phyloP scores from a whole-genome alignment of 148 eudicot genomes.

The Amaranthus palmeri region DNA sequence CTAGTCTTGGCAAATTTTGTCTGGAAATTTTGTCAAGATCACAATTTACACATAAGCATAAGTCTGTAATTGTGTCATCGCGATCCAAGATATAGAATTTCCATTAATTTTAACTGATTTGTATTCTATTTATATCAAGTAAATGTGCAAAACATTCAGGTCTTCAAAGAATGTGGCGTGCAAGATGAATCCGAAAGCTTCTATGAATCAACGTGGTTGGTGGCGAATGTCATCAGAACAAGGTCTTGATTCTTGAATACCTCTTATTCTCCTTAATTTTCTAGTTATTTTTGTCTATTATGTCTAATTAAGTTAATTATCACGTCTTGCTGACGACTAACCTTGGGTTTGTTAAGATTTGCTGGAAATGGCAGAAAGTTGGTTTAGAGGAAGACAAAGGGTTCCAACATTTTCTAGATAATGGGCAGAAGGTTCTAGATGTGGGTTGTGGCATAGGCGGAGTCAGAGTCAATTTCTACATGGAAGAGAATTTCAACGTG shows the following conservation, averaged over 20 bases:
- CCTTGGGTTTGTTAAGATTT: slow-evolving; percentile 51
- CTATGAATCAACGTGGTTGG: slow-evolving; percentile 71
- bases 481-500: slow-evolving; percentile 84
- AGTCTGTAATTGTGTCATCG: no score
- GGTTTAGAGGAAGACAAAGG: slow-evolving; percentile 63
- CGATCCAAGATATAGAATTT: no score
- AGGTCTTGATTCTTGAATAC: slow-evolving; percentile 36
- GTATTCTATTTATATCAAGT: no score
- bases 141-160: slow-evolving; percentile 29
- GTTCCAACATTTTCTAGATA: slow-evolving; percentile 89
- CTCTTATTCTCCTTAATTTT: neutral
- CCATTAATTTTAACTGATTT: no score
- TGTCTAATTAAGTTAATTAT: neutral
- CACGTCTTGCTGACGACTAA: neutral
- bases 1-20: no score
- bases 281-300: neutral
- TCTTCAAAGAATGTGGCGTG: slow-evolving; percentile 68
- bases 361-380: slow-evolving; percentile 91
- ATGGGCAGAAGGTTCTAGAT: slow-evolving; percentile 86
- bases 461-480: slow-evolving; percentile 93
- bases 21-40: no score
- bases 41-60: no score
- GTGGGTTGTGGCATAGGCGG: slow-evolving; percentile 99
- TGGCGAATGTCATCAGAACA: slow-evolving; percentile 81
- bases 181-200: slow-evolving; percentile 57